These are phyloP conservation scores for Taphrina sp. DNA, from an alignment of 1,139 yeast genomes.

Conservation along the genomic window DNA sequence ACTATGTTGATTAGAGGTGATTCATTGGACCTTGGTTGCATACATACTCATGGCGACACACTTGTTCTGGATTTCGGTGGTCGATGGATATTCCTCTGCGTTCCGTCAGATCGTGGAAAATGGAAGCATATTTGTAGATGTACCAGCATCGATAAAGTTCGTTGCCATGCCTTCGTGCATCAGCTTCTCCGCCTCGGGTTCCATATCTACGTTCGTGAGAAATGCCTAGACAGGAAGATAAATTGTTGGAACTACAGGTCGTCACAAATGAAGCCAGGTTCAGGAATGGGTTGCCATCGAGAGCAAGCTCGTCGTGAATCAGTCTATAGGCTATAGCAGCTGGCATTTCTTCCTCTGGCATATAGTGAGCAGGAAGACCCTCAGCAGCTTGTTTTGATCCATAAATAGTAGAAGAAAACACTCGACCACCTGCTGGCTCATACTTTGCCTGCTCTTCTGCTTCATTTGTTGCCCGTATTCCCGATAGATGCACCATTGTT, in stretches of 20 bases:
- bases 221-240: too few relatives aligned
- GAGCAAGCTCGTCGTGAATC: slow-evolving; percentile 69
- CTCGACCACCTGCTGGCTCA: neutral
- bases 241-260: slow-evolving; percentile 51
- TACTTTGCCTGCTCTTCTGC: slow-evolving; percentile 2
- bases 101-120: too few relatives aligned
- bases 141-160: slow-evolving; percentile 87
- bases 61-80: slow-evolving; percentile 74
- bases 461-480: slow-evolving; percentile 3
- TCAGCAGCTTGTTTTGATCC: slow-evolving; percentile 16
- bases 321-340: slow-evolving; percentile 58
- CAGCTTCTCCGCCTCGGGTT: slow-evolving; percentile 54
- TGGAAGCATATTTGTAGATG: too few relatives aligned
- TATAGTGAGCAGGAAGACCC: slow-evolving; percentile 18
- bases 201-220: slow-evolving; percentile 41
- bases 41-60: slow-evolving; percentile 62
- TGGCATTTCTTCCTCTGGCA: slow-evolving; percentile 54
- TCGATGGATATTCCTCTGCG: slow-evolving; percentile 88
- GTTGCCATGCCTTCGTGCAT: slow-evolving; percentile 71
- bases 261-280: slow-evolving; percentile 81
- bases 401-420: slow-evolving; percentile 11
- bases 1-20: slow-evolving; percentile 42
- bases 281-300: slow-evolving; percentile 81
- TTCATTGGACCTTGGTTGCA: neutral
- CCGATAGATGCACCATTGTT: slow-evolving; percentile 16